A percentile compares a stretch with the other conserved stretches of the same genome.
Conservation (phyloP, 2,329 filamentous ascomycete genomes). For the Trichothecium sympodiale region DNA sequence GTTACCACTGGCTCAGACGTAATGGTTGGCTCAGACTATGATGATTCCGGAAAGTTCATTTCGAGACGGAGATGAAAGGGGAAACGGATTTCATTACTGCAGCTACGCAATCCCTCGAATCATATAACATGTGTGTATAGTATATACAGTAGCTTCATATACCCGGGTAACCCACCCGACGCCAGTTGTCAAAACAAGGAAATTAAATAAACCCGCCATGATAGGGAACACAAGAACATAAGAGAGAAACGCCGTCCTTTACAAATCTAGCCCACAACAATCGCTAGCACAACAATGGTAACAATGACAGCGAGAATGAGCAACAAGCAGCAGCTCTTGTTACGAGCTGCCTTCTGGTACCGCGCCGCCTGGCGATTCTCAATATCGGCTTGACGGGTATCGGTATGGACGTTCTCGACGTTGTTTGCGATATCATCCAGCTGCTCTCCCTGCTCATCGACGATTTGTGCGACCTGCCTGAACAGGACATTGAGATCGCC, state of each 20-base stretch:
- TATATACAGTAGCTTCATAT: neutral
- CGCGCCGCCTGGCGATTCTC: slow-evolving; percentile 78
- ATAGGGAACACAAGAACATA: neutral
- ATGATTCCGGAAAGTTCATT: neutral
- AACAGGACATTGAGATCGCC: slow-evolving; percentile 94
- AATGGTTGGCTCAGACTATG: too few relatives aligned
- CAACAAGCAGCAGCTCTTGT: slow-evolving; percentile 87
- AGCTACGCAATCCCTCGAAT: too few relatives aligned
- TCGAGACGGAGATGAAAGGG: too few relatives aligned
- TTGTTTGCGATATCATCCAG: slow-evolving; percentile 83
- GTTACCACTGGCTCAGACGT: too few relatives aligned
- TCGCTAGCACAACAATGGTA: slow-evolving; percentile 79
- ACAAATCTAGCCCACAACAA: slow-evolving; percentile 54
- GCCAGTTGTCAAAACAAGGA: neutral
- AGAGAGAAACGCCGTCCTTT: slow-evolving; percentile 8
- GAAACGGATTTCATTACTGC: too few relatives aligned
- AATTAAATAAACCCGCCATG: neutral
- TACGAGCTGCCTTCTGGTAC: slow-evolving; percentile 91
- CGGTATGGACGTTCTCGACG: slow-evolving; percentile 68
- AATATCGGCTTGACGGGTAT: slow-evolving; percentile 74
- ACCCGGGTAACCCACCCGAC: neutral
- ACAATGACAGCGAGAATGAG: slow-evolving; percentile 82
- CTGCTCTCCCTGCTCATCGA: slow-evolving; percentile 83
- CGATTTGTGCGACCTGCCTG: slow-evolving; percentile 94
- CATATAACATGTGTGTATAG: slow-evolving; percentile 1